Evolutionary conservation across 345 rosid species (phyloP).

Genomic region (Ailanthus altissimus): DNA sequence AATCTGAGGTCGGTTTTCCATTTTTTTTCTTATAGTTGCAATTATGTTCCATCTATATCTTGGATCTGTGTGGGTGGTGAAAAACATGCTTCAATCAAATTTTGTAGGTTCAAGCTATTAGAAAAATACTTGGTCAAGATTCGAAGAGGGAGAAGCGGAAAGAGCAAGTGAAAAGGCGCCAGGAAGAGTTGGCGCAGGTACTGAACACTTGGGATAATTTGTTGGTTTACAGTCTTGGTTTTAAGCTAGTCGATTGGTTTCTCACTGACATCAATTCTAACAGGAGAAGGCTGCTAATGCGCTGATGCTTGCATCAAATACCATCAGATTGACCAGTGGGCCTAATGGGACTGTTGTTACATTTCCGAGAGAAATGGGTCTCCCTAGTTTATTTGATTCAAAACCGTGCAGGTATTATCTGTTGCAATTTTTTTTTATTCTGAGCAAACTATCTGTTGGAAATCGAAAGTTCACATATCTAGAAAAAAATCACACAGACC

Average conservation of each 20-base stretch:
- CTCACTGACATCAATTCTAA: not conserved
- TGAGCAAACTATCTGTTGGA: not conserved
- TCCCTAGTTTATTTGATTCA: conserved; percentile 69
- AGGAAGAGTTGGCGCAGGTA: conserved; percentile 88
- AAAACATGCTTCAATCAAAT: conserved; percentile 15
- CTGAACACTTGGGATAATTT: conserved; percentile 6
- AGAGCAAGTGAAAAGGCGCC: conserved; percentile 75
- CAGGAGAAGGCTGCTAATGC: conserved; percentile 84
- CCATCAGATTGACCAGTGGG: conserved; percentile 67
- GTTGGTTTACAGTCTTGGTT: conserved; percentile 1
- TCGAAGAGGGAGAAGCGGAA: conserved; percentile 88
- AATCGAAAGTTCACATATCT: not conserved
- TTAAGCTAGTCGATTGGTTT: conserved; percentile 19
- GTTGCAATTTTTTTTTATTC: not conserved
- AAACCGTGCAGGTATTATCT: conserved; percentile 54
- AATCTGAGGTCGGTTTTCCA: conserved; percentile 66
- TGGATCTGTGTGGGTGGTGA: conserved; percentile 9
- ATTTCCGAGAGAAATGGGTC: conserved; percentile 71
- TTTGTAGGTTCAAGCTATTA: conserved; percentile 83
- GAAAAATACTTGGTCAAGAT: conserved; percentile 95
- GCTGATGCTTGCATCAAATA: conserved; percentile 44
- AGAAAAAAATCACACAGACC: not conserved
- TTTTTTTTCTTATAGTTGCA: conserved; percentile 9
- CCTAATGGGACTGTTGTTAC: conserved; percentile 76
- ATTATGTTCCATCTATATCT: not conserved